Base-by-base conservation (phyloP, 2,329 filamentous ascomycete genomes). In the Fusarium dimerum region DNA sequence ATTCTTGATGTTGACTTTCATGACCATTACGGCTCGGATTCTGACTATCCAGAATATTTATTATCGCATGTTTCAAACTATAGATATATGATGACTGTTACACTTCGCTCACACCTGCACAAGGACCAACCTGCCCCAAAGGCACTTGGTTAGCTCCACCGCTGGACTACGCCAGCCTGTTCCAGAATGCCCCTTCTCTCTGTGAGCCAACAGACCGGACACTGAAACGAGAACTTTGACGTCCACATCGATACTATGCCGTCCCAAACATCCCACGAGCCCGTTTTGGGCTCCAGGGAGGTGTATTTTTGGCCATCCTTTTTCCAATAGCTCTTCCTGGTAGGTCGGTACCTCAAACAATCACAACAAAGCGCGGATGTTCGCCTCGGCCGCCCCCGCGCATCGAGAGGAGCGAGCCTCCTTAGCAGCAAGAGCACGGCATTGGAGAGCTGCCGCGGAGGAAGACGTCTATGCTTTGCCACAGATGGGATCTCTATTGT, bases 321-420 rank as follows among this genome's bases (percentile, higher is more conserved):
- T 16, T 34, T 47, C 48, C 40, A 51, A 32, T 47, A 13, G 13
- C 44, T 47, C 40, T 51, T 51, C 44, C 15, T 47, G 12, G 30
- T 47, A 12, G 49, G 49, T 11, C 32, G 40, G 32, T 51, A 51
- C n/a, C n/a, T 17, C 13, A 51, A 26, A 43, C 34, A 51, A 39
- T 51, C 49, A 32, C 49, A 47, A 40, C 34, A 51, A 13, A 51
- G 49, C 26, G 39, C 44, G 5, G n/a, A 39, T 47, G 34, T 43
- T 40, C 30, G 44, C 20, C 39, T 47, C 30, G 32, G 47, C 34
- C 47, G 32, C 30, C 49, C 44, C 7, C 40, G 44, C 44, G 40
- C 40, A 47, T 51, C 49, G 3, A 47, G 0, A 29, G 49, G 44
- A 11, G 32, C 45, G 13, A 51, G n/a, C 40, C 44, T 51, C 38